Evolutionary conservation across 306 rosid species (phyloP).

Genomic region (Castanea sativa): DNA sequence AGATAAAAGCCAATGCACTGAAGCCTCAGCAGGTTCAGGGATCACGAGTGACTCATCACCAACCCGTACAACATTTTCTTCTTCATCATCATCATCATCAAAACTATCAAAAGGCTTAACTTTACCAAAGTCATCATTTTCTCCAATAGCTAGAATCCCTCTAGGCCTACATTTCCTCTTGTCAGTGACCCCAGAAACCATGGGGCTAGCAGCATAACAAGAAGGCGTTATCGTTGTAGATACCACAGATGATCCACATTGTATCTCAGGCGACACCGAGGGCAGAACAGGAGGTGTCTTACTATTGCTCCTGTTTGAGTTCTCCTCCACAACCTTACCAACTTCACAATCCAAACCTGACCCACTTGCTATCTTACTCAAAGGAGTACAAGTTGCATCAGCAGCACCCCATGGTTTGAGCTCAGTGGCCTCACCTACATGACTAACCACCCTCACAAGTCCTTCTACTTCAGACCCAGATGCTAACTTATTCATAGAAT

Average conservation of each 20-base stretch:
- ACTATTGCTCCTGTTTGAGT: constrained; percentile 27
- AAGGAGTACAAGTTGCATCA: constrained; percentile 46
- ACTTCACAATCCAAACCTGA: constrained; percentile 23
- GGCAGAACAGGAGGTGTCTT: constrained; percentile 73
- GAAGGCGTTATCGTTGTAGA: constrained; percentile 46
- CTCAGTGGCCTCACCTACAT: constrained; percentile 23
- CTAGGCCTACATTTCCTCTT: constrained; percentile 85
- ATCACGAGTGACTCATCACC: constrained; percentile 29
- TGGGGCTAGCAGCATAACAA: constrained; percentile 79
- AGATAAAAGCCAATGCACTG: constrained; percentile 72
- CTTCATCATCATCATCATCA: constrained; percentile 34
- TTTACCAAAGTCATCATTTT: constrained; percentile 38
- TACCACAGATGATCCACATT: constrained; percentile 51
- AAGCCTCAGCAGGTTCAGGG: constrained; percentile 76
- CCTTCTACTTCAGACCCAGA: constrained; percentile 29
- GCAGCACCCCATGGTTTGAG: constrained; percentile 14
- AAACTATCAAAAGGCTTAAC: constrained; percentile 32
- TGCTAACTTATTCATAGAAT: constrained; percentile 20
- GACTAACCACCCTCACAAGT: constrained; percentile 27
- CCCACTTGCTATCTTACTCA: constrained; percentile 34
- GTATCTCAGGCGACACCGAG: constrained; percentile 83
- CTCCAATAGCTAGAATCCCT: constrained; percentile 70
- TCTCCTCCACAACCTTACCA: constrained; percentile 34
- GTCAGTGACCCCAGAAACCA: constrained; percentile 75
- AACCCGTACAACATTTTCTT: constrained; percentile 13